Evolutionary conservation across 2,329 filamentous ascomycete genomes (phyloP), one percentile per base, ranked within the genome.

Genomic region (Sarocladiaceae sp.): DNA sequence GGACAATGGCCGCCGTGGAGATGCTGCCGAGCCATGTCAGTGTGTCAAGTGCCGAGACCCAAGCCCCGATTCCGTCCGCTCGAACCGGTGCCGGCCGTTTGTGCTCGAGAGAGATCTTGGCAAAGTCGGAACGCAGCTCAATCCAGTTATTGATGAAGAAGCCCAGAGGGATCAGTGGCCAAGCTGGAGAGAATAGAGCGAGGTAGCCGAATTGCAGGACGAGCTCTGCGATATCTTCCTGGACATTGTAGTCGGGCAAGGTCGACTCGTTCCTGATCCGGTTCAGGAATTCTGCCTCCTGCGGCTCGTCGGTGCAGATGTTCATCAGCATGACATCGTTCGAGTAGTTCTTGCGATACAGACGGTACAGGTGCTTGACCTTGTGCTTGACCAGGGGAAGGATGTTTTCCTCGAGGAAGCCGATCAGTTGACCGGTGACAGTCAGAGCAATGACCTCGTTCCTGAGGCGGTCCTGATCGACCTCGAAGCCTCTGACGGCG

Each of bases 111-210:
- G 81, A 85, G 45, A 89, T 84, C 56, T 88, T 89, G 63, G 85
- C 76, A 35, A 86, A 85, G 54, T 89, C 85, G 3, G 83, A 82
- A 9, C 85, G 82, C 9, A 89, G 70, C 60, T 89, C 85, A 45
- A 89, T 67, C 82, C 83, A 86, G 64, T 88, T 83, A 62, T 88
- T 88, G 57, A 86, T 63, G 12, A 88, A 66, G 59, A 88, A 89
- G 0, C 82, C 83, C 18, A 87, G 67, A 0, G 81, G 77, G 1
- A 85, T 84, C 1, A 88, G 67, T 0, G 85, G 84, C 85, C 85
- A 89, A 23, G 87, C 80, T 1, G 85, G 80, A 1, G 80, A 83
- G 60, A 88, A 89, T 4, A 88, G 67, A 0, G 80, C 76, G 0
- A 89, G 70, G 56, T 88, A 87, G 4, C 85, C 85, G 51, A 87